Conservation (phyloP, 306 rosid genomes). For the Fagus sylvatica region DNA sequence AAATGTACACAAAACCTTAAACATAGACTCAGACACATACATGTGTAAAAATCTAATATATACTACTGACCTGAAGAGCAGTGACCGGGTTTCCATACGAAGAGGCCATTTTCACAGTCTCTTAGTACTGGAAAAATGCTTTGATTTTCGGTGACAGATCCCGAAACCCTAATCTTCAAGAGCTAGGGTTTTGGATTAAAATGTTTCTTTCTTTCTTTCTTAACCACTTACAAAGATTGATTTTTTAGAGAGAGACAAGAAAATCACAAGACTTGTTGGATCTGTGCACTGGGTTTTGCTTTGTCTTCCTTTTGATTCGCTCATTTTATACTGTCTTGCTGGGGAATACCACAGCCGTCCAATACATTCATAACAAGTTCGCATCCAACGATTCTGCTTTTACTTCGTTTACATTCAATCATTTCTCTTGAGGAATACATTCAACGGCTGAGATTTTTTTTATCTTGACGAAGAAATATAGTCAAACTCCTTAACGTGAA, state of each 20-base stretch:
- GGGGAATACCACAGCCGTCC: conserved; percentile 18
- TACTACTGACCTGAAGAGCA: conserved; percentile 61
- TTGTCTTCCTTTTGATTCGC: conserved; percentile 11
- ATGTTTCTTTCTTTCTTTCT: neutral
- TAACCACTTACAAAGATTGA: neutral
- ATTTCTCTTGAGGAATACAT: neutral
- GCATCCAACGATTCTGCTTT: neutral
- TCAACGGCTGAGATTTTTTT: conserved; percentile 9
- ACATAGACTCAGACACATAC: neutral
- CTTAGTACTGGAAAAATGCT: neutral
- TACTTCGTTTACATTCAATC: neutral
- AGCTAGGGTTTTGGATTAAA: neutral
- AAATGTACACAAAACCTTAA: neutral
- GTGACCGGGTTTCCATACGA: conserved; percentile 53
- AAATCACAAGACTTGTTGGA: neutral
- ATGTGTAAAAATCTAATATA: neutral
- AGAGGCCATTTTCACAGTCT: conserved; percentile 51
- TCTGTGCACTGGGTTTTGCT: neutral
- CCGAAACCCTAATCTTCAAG: conserved; percentile 41
- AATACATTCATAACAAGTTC: no score
- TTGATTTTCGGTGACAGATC: conserved; percentile 36
- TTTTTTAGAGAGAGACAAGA: neutral
- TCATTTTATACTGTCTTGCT: neutral
- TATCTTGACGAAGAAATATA: no score
- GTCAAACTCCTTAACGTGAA: no score